Evolutionary conservation across 2,329 filamentous ascomycete species (phyloP), one percentile per base, ranked within the genome.

Genomic region (Aspergillus fumigatiaffinis): DNA sequence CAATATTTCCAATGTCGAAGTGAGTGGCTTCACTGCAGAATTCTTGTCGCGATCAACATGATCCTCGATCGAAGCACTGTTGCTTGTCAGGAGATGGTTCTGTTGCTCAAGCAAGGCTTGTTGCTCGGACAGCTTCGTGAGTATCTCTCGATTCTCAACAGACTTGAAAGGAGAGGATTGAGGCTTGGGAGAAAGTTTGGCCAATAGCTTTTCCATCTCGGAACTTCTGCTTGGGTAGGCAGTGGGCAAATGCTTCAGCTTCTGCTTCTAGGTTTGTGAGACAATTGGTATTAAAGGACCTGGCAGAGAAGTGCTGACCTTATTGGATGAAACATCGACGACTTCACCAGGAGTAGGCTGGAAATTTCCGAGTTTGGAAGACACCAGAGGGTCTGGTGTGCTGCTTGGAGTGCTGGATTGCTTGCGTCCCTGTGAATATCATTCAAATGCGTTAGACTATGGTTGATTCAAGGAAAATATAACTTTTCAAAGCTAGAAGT

Each of bases 61-160:
- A 8, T 23, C 53, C n/a, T 44, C 57, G 32, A 57, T 32, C 1
- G 62, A 52, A 12, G 57, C 56, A 42, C 54, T 60, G 46, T 63
- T 66, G 41, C 57, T 60, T 20, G 59, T 54, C 47, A 84, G 69
- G 53, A 79, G 78, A 56, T 84, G 79, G 59, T 82, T 83, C 68
- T 88, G 85, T 71, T 84, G 81, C 52, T 79, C 79, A 51, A 87
- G 73, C n/a, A 80, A 71, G 47, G 78, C 77, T 67, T 88, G 84
- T 67, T 91, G 88, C 71, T 92, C 87, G n/a, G 85, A 84, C 50
- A 93, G 80, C 69, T 87, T 89, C 55, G 87, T 84, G 62, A 92
- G 78, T 52, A 92, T 64, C 12, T 68, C 68, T 48, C 68, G 58
- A 29, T 66, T 64, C 12, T 56, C 53, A 26, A 58, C 51, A 38